Evolutionary conservation across 371 early-diverging fungal species (phyloP).

Genomic region (Chytridium lagenaria): DNA sequence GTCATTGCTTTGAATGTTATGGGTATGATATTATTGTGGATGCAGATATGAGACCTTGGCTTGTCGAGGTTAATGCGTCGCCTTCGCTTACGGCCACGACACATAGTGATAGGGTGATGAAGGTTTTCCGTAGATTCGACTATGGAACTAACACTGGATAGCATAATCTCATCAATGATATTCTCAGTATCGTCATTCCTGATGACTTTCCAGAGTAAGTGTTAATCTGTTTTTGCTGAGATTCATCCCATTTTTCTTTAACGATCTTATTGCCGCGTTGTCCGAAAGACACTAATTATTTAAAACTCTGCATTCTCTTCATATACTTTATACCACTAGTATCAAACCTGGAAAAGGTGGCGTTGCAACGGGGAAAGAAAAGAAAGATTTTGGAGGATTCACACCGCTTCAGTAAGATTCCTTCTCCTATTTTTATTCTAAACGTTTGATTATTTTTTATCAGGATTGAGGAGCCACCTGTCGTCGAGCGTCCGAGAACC

Average conservation of each 20-base stretch:
- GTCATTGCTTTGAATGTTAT: conserved; percentile 61
- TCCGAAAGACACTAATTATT: not conserved
- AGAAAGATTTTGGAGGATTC: conserved; percentile 37
- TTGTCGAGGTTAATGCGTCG: conserved; percentile 61
- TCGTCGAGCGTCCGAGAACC: not conserved
- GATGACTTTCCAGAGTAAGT: conserved; percentile 56
- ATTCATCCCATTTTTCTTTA: not conserved
- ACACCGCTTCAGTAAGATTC: conserved; percentile 25
- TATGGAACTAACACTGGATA: conserved; percentile 11
- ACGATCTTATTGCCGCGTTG: not conserved
- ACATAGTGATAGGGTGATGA: conserved; percentile 50
- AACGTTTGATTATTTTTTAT: not conserved
- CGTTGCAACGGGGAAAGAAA: conserved; percentile 16
- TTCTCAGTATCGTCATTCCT: conserved; percentile 54
- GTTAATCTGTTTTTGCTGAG: not conserved
- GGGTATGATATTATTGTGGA: conserved; percentile 63
- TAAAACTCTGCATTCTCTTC: not conserved
- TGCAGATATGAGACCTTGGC: conserved; percentile 53
- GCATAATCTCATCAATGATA: conserved; percentile 57
- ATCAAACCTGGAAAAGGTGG: conserved; percentile 24
- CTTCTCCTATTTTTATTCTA: not conserved
- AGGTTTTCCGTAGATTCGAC: conserved; percentile 22
- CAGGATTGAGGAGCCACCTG: not conserved
- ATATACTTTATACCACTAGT: not conserved
- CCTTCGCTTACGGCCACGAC: conserved; percentile 57